Base-by-base conservation (phyloP, 2,329 filamentous ascomycete species). In the Alternaria longipes region DNA sequence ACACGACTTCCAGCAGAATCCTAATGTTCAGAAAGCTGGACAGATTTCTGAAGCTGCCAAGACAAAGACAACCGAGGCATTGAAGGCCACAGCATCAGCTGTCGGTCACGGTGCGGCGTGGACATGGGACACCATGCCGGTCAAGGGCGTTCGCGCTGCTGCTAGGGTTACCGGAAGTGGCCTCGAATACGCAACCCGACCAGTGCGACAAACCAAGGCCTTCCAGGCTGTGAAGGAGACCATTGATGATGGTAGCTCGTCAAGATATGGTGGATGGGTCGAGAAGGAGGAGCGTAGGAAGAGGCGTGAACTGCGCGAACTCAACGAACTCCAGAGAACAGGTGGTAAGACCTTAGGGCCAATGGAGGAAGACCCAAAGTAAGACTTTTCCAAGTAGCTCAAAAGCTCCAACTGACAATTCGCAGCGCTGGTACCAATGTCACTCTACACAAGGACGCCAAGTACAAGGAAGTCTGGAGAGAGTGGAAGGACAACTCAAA, bases 391-490 rank as follows among this genome's bases (percentile, higher is more conserved):
- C 22, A 6, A 38, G 8, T 26, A 8, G 2, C 4, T 16, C 11
- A 28, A 0, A 16, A n/a, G 7, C 14, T 9, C 45, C 44, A 40
- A 20, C 62, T 70, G 60, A 74, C 56, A 51, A 38, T 9, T 28
- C 3, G 16, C 68, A 97, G 95, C 60, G 95, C 95, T 60, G 95
- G 95, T 62, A 97, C 94, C 59, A 96, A 97, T 75, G 84, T 99
- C 50, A 98, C 94, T 0, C 79, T 99, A 0, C 95, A 99, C 85
- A 99, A 99, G 81, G 95, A 99, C 71, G 90, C 95, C 14, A 92
- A 91, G 22, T 98, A 94, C 93, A 97, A 97, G 82, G 94, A 98
- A 79, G 93, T 93, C n/a, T 99, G 95, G 95, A 89, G 90, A 73
- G 91, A 95, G 53, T 99, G 98, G 87, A 90, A 91, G 65, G 95